Conservation (phyloP, 306 rosid genomes). For the Trifolium repens region DNA sequence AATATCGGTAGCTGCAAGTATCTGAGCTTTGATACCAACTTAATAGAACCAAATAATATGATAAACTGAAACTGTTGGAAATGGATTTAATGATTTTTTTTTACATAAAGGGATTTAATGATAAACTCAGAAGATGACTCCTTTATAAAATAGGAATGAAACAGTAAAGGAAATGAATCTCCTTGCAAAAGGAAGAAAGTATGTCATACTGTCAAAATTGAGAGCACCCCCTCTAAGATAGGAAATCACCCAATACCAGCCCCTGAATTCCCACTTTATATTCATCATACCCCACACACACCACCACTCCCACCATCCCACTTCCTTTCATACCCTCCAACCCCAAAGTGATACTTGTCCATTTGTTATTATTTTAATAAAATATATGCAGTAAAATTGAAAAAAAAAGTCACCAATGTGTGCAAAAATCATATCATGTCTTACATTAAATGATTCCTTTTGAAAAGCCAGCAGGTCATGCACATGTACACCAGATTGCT, state of each 20-base stretch:
- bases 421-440: constrained; percentile 44
- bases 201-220: neutral
- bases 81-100: neutral
- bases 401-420: constrained; percentile 1
- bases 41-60: neutral
- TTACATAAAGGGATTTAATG: neutral
- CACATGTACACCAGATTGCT: constrained; percentile 89
- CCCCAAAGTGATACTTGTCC: neutral
- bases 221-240: neutral
- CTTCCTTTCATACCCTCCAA: neutral
- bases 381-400: constrained; percentile 15
- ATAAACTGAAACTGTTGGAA: neutral
- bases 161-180: neutral
- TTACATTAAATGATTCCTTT: constrained; percentile 95
- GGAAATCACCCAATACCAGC: neutral
- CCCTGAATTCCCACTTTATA: neutral
- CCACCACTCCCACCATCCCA: neutral
- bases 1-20: neutral
- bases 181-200: neutral
- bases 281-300: neutral
- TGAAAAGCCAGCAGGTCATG: constrained; percentile 93
- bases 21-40: neutral
- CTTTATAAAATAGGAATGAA: neutral
- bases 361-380: neutral
- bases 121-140: neutral